These are phyloP conservation scores for Sapria himalayana DNA, from an alignment of 345 rosid genomes.

Conservation along the genomic window DNA sequence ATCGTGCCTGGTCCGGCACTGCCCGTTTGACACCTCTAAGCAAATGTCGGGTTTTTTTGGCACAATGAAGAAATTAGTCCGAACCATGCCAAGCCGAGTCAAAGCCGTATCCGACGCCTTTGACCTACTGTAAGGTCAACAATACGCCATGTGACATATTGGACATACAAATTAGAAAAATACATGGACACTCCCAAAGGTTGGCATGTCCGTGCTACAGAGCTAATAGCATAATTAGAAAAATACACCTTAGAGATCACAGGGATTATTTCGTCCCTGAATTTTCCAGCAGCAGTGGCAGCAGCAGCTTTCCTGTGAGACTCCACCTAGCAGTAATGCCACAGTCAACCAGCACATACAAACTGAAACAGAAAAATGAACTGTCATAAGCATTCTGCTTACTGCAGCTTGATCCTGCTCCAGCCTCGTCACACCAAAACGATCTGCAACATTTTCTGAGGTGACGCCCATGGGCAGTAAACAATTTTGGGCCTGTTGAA, in stretches of 20 bases:
- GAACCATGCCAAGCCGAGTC: no score
- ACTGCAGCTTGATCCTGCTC: slow-evolving; percentile 99
- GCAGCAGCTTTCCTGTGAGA: slow-evolving; percentile 92
- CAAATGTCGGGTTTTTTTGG: no score
- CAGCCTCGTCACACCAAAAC: slow-evolving; percentile 66
- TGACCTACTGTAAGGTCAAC: no score
- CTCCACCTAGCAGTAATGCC: slow-evolving; percentile 34
- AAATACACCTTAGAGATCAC: slow-evolving; percentile 73
- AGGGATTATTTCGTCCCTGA: slow-evolving; percentile 78
- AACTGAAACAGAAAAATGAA: neutral
- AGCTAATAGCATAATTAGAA: no score
- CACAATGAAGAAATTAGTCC: no score
- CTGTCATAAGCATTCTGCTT: slow-evolving; percentile 14
- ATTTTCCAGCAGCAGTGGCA: slow-evolving; percentile 67
- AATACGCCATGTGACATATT: slow-evolving; percentile 4
- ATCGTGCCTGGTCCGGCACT: no score
- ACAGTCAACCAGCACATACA: neutral
- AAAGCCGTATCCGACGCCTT: no score
- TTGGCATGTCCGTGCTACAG: neutral
- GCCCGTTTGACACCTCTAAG: no score
- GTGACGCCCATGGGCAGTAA: slow-evolving; percentile 96
- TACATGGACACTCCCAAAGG: neutral
- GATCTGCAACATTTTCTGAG: slow-evolving; percentile 81
- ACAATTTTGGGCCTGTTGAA: slow-evolving; percentile 68
- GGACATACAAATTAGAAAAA: neutral